Conservation (phyloP, 768 basidiomycete genomes). For the Panaeolus papilionaceus region DNA sequence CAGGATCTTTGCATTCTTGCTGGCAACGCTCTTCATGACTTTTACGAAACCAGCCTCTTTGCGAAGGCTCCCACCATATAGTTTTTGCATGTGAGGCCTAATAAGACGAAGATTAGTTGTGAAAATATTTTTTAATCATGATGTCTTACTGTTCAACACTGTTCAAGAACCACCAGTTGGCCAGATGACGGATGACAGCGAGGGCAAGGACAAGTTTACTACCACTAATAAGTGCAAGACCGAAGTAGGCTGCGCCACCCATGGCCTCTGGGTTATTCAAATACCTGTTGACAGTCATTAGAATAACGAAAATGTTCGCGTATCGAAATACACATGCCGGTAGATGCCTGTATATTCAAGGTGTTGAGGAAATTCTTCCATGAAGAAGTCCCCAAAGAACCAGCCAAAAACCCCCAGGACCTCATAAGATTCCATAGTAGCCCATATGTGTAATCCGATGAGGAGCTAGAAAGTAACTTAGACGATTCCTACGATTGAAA, state of each 20-base stretch:
- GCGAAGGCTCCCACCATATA: constrained; percentile 92
- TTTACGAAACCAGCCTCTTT: constrained; percentile 98
- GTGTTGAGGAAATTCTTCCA: constrained; percentile 89
- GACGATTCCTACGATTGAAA: background rate
- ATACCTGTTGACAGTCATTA: constrained; percentile 54
- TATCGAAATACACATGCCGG: constrained; percentile 52
- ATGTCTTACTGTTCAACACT: constrained; percentile 85
- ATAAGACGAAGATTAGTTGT: constrained; percentile 35
- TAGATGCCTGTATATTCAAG: constrained; percentile 98
- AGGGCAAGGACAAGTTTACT: constrained; percentile 90
- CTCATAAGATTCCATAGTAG: constrained; percentile 87
- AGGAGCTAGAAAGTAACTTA: constrained; percentile 59
- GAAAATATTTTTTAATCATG: constrained; percentile 7
- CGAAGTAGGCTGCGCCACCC: constrained; percentile 96
- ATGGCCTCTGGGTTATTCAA: constrained; percentile 96
- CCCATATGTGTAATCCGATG: constrained; percentile 90
- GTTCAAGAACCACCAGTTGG: constrained; percentile 96
- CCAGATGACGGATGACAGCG: constrained; percentile 84
- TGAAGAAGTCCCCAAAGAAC: constrained; percentile 99
- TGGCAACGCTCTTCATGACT: constrained; percentile 94
- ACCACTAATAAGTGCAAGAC: constrained; percentile 88
- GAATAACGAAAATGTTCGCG: background rate
- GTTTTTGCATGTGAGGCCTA: constrained; percentile 98
- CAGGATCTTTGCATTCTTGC: constrained; percentile 77
- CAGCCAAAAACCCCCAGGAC: constrained; percentile 96